A percentile compares a stretch with the other conserved stretches of the same genome.
phyloP scores from a whole-genome alignment of 1,139 yeast genomes.

The Kodamaea arcana region DNA sequence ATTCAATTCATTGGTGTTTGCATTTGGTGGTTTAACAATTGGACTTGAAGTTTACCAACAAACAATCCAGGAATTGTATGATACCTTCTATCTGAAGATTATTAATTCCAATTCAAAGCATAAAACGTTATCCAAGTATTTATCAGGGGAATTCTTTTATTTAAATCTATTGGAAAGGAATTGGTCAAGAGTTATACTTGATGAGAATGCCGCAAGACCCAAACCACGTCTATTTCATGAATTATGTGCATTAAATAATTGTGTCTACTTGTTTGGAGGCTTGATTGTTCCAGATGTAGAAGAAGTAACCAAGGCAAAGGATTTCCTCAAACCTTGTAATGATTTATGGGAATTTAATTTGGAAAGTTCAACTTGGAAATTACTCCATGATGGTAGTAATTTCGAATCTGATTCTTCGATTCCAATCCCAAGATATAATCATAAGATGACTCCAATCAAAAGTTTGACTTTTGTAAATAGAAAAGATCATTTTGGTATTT shows the following conservation, averaged over 20 bases:
- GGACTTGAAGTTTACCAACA: slow-evolving; percentile 46
- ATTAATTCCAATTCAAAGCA: slow-evolving; percentile 23
- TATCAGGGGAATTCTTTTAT: slow-evolving; percentile 55
- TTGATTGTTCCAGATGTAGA: slow-evolving; percentile 27
- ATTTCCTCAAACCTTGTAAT: slow-evolving; percentile 43
- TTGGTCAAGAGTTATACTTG: slow-evolving; percentile 45
- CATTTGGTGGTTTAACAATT: slow-evolving; percentile 65
- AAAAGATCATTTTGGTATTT: slow-evolving; percentile 49
- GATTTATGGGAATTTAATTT: slow-evolving; percentile 68
- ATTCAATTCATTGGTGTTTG: slow-evolving; percentile 55
- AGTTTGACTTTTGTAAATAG: slow-evolving; percentile 40
- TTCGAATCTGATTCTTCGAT: slow-evolving; percentile 22
- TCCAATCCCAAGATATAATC: slow-evolving; percentile 48
- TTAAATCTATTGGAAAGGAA: slow-evolving; percentile 52
- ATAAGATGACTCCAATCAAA: slow-evolving; percentile 45
- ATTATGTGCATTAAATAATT: slow-evolving; percentile 44
- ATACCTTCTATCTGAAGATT: slow-evolving; percentile 26
- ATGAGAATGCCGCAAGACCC: slow-evolving; percentile 29
- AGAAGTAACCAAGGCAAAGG: slow-evolving; percentile 3
- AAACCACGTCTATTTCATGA: slow-evolving; percentile 59
- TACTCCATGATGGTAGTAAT: slow-evolving; percentile 39
- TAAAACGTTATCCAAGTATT: slow-evolving; percentile 35
- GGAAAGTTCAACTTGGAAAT: slow-evolving; percentile 47
- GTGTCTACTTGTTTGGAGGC: slow-evolving; percentile 63
- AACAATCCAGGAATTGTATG: slow-evolving; percentile 28